Conservation (phyloP, 176 grass and related monocot species). For the Ampelocalamus luodianensis region DNA sequence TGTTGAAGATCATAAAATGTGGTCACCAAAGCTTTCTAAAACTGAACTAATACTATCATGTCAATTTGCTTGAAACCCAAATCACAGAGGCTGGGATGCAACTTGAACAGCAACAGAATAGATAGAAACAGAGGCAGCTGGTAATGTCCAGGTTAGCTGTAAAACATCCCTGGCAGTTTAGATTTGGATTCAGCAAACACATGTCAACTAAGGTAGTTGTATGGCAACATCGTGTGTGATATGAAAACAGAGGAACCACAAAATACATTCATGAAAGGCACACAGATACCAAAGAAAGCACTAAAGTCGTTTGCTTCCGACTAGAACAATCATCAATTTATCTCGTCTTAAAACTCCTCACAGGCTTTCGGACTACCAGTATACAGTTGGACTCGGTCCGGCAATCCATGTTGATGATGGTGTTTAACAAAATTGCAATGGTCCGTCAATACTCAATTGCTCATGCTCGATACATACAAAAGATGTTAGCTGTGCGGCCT, state of each 20-base stretch:
- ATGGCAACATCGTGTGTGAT: neutral
- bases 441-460: neutral
- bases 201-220: no score
- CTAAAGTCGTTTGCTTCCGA: neutral
- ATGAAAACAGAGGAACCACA: neutral
- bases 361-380: neutral
- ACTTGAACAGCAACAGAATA: no score
- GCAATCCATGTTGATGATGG: neutral
- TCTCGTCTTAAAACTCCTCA: neutral
- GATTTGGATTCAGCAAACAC: no score
- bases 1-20: neutral
- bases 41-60: no score
- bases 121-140: no score
- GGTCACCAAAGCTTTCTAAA: neutral
- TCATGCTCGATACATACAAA: conserved; percentile 22
- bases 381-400: neutral
- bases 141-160: neutral
- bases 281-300: neutral
- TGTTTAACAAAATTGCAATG: conserved; percentile 22
- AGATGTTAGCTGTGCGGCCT: conserved; percentile 25
- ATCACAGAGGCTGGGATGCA: no score
- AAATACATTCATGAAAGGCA: neutral
- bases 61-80: neutral
- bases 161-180: no score
- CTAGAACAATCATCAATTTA: neutral